phyloP scores from a whole-genome alignment of 306 rosid genomes.

The Biancaea sappan region DNA sequence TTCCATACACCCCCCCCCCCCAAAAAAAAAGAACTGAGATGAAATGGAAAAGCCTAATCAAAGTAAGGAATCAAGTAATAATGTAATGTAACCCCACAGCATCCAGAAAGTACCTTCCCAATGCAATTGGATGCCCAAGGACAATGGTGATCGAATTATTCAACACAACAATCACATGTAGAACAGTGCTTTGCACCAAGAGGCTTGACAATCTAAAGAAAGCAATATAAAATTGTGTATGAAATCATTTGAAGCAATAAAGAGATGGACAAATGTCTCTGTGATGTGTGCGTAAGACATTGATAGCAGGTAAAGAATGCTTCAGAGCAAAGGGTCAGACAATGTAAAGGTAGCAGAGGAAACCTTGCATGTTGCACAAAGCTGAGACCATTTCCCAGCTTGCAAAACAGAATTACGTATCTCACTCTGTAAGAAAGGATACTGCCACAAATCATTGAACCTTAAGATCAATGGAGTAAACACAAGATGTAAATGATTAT shows the following conservation, averaged over 20 bases:
- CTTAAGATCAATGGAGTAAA: conserved; percentile 53
- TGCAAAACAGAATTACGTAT: conserved; percentile 83
- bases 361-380: conserved; percentile 92
- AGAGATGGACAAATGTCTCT: neutral
- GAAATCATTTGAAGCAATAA: conserved; percentile 9
- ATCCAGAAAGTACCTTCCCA: conserved; percentile 74
- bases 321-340: conserved; percentile 70
- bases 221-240: conserved; percentile 19
- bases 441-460: conserved; percentile 66
- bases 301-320: conserved; percentile 58
- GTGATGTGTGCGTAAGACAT: conserved; percentile 21
- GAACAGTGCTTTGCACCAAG: conserved; percentile 99
- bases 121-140: conserved; percentile 99
- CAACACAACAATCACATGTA: conserved; percentile 91
- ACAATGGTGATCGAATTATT: conserved; percentile 98
- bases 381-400: conserved; percentile 92
- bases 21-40: no score
- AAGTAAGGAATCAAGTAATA: no score
- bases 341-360: conserved; percentile 46
- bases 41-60: no score
- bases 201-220: conserved; percentile 92
- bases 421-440: conserved; percentile 91
- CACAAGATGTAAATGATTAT: neutral
- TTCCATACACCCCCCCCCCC: no score
- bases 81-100: neutral